Evolutionary conservation across 805 yeast genomes (phyloP), one percentile per base, ranked within the genome.

Genomic region (Kodamaea jinghongensis): DNA sequence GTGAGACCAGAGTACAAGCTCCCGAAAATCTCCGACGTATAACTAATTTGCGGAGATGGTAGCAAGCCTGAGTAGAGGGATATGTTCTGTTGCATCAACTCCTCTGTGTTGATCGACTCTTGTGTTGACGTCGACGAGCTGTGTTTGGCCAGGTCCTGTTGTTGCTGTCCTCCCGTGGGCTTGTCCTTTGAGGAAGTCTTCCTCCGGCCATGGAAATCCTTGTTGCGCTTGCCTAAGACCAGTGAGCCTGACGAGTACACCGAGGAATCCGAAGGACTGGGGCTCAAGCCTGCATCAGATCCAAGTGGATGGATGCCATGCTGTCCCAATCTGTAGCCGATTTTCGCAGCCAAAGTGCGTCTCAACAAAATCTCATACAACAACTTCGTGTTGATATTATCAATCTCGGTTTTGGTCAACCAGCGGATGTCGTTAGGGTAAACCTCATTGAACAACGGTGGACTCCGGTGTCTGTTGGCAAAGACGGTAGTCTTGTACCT

Each of bases 11-110:
- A 25, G 38, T 41, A 44, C 3, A 45, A 34, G 12, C 46, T 44
- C 23, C 61, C 65, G 44, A 61, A 61, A 27, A 60, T 46, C 22
- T 58, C 58, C 2, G 66, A 55, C 6, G 55, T 45, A 34, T 56
- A 56, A 38, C 64, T 57, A 20, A 65, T 62, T 45, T 65, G 71
- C 2, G 71, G 71, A 0, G 71, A 66, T 1, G 71, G 71, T n/a
- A 65, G 49, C 6, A 58, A 37, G 10, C 56, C 70, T 2, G 69
- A 61, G 26, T 51, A 50, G 9, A 61, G 44, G 4, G 67, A 61
- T 3, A 56, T 58, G 38, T 61, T 58, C 14, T 56, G 61, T 31
- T 54, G 56, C 56, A 61, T 55, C 25, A 62, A 44, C 38, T 56
- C 60, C 11, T 55, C 60, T 10, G 63, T 60, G 41, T 56, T 45